These are phyloP conservation scores for Hansenula lynferdii DNA, from an alignment of 1,139 yeast species.

Conservation along the genomic window DNA sequence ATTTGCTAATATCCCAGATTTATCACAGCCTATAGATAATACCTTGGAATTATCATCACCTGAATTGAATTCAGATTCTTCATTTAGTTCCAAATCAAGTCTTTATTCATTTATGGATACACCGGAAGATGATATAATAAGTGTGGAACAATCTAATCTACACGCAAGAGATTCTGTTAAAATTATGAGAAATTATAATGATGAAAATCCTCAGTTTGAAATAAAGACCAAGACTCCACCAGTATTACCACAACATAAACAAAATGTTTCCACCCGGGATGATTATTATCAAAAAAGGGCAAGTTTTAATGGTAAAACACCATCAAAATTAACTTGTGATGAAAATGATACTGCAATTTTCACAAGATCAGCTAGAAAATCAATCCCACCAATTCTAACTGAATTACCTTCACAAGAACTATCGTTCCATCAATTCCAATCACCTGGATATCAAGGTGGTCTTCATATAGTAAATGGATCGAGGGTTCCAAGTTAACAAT, in stretches of 20 bases:
- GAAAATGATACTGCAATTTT: constrained; percentile 1
- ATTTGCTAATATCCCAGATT: background rate
- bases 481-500: background rate
- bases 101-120: background rate
- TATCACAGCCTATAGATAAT: too few relatives aligned
- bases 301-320: background rate
- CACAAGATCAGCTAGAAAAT: constrained; percentile 1
- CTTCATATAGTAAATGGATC: background rate
- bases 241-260: background rate
- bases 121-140: background rate
- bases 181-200: constrained; percentile 2
- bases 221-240: constrained; percentile 2
- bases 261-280: background rate
- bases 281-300: background rate
- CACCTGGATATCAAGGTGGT: background rate
- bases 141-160: background rate
- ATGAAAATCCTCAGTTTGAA: background rate
- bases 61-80: background rate
- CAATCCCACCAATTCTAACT: background rate
- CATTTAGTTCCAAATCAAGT: background rate
- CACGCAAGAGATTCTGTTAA: constrained; percentile 6
- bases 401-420: too few relatives aligned
- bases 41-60: background rate
- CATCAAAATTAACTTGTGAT: background rate
- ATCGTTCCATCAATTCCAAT: background rate